Conservation (phyloP, 208 protist genomes). For the Wallacemonas rigidus region DNA sequence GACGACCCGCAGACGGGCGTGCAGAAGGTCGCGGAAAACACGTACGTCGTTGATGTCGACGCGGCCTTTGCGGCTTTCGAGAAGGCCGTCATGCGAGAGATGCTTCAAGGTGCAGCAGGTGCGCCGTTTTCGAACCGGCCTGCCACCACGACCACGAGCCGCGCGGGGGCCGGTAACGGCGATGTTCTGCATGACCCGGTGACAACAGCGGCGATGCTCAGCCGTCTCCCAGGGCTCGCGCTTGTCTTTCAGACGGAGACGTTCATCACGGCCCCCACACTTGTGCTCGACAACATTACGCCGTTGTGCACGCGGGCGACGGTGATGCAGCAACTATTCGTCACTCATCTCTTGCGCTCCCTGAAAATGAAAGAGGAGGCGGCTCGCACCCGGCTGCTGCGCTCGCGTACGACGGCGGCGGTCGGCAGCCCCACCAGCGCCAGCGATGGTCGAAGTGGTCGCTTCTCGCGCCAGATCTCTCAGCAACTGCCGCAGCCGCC, state of each 20-base stretch:
- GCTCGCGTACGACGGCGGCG: neutral
- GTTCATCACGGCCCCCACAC: neutral
- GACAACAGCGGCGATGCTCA: neutral
- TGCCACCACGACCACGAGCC: too few species aligned
- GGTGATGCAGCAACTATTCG: slow-evolving; percentile 15
- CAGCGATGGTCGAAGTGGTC: neutral
- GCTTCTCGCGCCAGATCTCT: neutral
- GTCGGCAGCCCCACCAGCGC: neutral
- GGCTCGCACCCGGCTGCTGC: slow-evolving; percentile 8
- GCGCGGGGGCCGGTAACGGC: neutral
- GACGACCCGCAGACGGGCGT: neutral
- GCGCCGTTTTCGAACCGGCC: too few species aligned
- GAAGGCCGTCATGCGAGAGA: neutral
- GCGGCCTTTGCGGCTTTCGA: neutral
- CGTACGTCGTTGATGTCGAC: neutral
- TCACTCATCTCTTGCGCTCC: slow-evolving; percentile 16
- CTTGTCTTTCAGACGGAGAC: neutral
- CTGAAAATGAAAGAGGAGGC: slow-evolving; percentile 20
- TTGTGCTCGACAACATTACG: slow-evolving; percentile 3
- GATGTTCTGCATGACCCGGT: neutral
- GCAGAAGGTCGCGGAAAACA: slow-evolving; percentile 10
- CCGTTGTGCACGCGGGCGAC: slow-evolving; percentile 2
- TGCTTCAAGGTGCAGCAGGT: neutral
- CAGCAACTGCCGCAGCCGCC: neutral
- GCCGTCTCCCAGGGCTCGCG: neutral